Percentiles rank a stretch among this genome's conserved stretches.
Conservation (phyloP, 2,329 filamentous ascomycete genomes). For the Rhynchosporium secalis region DNA sequence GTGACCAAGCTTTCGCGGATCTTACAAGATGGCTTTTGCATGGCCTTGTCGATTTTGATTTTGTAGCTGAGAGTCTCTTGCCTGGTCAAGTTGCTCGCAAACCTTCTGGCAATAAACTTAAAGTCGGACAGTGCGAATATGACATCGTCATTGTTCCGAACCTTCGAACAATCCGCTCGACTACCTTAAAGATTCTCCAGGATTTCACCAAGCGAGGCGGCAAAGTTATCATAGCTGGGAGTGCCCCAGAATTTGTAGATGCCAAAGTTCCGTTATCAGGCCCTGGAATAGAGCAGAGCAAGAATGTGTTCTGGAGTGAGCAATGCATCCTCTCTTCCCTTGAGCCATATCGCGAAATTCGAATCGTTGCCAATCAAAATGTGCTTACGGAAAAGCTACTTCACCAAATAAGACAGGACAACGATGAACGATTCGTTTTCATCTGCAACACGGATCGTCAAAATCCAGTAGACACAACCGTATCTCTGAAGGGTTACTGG, state of each 20-base stretch:
- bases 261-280: conserved; percentile 21
- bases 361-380: conserved; percentile 24
- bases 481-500: conserved; percentile 37
- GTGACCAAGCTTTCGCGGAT: conserved; percentile 37
- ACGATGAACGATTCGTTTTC: conserved; percentile 36
- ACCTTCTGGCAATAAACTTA: conserved; percentile 20
- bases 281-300: conserved; percentile 24
- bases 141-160: conserved; percentile 39
- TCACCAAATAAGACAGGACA: conserved; percentile 40
- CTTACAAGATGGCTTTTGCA: conserved; percentile 37
- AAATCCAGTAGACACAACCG: conserved; percentile 25
- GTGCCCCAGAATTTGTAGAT: conserved; percentile 32
- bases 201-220: conserved; percentile 33
- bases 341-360: conserved; percentile 33
- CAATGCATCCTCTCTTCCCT: conserved; percentile 30
- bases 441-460: conserved; percentile 39
- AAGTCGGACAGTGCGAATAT: conserved; percentile 39
- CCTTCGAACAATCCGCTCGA: conserved; percentile 38
- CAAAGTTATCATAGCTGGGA: conserved; percentile 34
- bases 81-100: conserved; percentile 28
- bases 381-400: conserved; percentile 28
- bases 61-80: conserved; percentile 39
- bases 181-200: conserved; percentile 34
- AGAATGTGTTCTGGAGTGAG: conserved; percentile 29
- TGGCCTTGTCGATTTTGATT: conserved; percentile 41